Evolutionary conservation across 768 basidiomycete genomes (phyloP), one percentile per base, ranked within the genome.

Genomic region (Naganishia kalamii): DNA sequence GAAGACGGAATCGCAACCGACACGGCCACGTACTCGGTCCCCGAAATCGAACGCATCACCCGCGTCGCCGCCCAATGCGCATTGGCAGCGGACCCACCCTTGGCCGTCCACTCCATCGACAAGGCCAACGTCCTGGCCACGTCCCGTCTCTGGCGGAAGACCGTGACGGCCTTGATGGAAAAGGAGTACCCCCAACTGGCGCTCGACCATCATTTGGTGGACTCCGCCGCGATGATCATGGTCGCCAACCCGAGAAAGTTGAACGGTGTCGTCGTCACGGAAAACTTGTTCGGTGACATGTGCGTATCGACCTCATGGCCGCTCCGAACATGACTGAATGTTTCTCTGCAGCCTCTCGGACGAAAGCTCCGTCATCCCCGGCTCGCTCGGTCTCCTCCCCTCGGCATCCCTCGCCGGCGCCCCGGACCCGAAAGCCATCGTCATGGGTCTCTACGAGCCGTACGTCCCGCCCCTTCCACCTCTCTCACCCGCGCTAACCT

Each of bases 41-140:
- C 84, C 15, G 96, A 99, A 78, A 88, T 99, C 46, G 83, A 93
- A 79, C 85, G 96, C 48, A 98, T 99, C 70, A 93, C 94, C 1
- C 86, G 92, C 19, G 92, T 98, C 46, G 96, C 94, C 12, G 93
- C 90, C 40, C 88, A 90, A 78, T 89, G 98, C 70, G 93, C 96
- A 21, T 79, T 92, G 57, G 81, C 87, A 25, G 80, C 85, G 4
- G 82, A 88, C 74, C 96, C 96, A 4, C 92, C 93, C 21, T 83
- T 94, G 50, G 83, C 85, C 23, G 87, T 99, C 65, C 90, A 91
- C 79, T 94, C 92, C 0, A 83, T 99, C 77, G 96, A 99, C 83
- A 99, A 99, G 80, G 96, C 96, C 61, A 99, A 99, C 79, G 96
- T 99, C 23, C 85, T 99, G 62, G 96, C 96, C 25, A 89, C 86